phyloP scores from a whole-genome alignment of 805 yeast species.

The Lachancea quebecensis region DNA sequence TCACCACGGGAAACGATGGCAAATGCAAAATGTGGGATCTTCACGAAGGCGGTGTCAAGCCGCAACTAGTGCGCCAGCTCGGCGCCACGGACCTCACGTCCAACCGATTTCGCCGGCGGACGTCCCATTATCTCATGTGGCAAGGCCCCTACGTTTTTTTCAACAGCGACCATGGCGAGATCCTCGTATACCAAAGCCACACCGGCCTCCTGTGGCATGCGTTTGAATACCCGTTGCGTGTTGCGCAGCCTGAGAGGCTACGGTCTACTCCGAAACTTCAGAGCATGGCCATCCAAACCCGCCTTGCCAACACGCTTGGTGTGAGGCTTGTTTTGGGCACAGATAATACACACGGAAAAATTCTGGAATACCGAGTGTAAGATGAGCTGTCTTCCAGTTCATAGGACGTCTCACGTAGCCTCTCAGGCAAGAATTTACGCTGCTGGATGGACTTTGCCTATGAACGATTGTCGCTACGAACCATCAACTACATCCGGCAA shows the following conservation, averaged over 20 bases:
- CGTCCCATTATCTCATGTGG: slow-evolving; percentile 21
- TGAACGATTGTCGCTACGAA: no score
- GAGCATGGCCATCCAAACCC: slow-evolving; percentile 21
- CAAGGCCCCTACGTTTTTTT: slow-evolving; percentile 16
- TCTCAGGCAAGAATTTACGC: no score
- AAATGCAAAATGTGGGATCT: slow-evolving; percentile 65
- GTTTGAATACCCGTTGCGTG: slow-evolving; percentile 15
- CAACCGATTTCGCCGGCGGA: slow-evolving; percentile 19
- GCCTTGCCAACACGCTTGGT: slow-evolving; percentile 22
- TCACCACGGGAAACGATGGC: slow-evolving; percentile 75
- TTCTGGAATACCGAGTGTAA: slow-evolving; percentile 4
- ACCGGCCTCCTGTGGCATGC: slow-evolving; percentile 22
- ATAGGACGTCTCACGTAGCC: no score
- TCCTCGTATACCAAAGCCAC: slow-evolving; percentile 18
- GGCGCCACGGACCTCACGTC: slow-evolving; percentile 23
- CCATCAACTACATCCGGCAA: no score
- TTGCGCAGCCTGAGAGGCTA: neutral
- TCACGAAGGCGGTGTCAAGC: slow-evolving; percentile 8
- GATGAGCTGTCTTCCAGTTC: neutral
- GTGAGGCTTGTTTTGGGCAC: slow-evolving; percentile 20
- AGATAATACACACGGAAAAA: slow-evolving; percentile 6
- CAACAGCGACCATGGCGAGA: slow-evolving; percentile 25
- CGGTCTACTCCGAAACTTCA: slow-evolving; percentile 10
- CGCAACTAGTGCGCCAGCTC: slow-evolving; percentile 10
- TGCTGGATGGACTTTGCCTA: no score